A percentile compares a stretch with the other conserved stretches of the same genome.
These are phyloP conservation scores for Bjerkandera adusta DNA, from an alignment of 1,284 basidiomycete genomes.

Conservation along the genomic window DNA sequence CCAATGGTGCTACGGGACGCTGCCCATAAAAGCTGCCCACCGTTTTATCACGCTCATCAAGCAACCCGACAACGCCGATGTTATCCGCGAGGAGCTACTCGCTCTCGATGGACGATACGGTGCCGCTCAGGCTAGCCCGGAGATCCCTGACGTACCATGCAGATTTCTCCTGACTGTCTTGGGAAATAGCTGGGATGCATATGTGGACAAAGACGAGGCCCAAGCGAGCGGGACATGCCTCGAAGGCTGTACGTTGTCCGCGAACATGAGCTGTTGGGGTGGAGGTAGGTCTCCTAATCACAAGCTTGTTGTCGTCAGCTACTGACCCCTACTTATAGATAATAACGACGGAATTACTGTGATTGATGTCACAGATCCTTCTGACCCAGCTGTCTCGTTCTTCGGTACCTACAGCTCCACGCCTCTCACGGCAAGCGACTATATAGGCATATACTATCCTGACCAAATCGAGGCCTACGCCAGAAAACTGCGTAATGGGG, in stretches of 20 bases:
- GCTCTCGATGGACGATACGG: slow-evolving; percentile 27
- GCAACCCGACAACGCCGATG: slow-evolving; percentile 32
- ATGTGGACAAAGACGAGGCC: slow-evolving; percentile 7
- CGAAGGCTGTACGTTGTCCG: slow-evolving; percentile 9
- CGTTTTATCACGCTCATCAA: slow-evolving; percentile 35
- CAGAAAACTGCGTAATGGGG: not conserved
- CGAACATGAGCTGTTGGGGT: slow-evolving; percentile 28
- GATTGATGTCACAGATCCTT: slow-evolving; percentile 38
- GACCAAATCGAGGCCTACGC: not conserved
- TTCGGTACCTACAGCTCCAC: slow-evolving; percentile 7
- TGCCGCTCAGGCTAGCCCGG: slow-evolving; percentile 12
- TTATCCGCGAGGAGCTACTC: slow-evolving; percentile 33
- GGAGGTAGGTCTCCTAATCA: slow-evolving; percentile 24
- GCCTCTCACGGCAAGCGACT: slow-evolving; percentile 29
- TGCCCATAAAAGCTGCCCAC: slow-evolving; percentile 28
- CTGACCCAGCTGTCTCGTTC: slow-evolving; percentile 35
- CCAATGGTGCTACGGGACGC: slow-evolving; percentile 36
- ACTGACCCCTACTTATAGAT: slow-evolving; percentile 23
- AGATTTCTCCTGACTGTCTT: slow-evolving; percentile 29
- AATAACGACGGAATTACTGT: slow-evolving; percentile 42
- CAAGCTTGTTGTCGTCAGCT: not conserved
- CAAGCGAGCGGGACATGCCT: slow-evolving; percentile 9
- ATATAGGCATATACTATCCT: slow-evolving; percentile 31
- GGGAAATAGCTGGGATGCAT: slow-evolving; percentile 14
- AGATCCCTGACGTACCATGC: slow-evolving; percentile 26